Evolutionary conservation across 306 rosid species (phyloP).

Genomic region (Alnus glutinosa): DNA sequence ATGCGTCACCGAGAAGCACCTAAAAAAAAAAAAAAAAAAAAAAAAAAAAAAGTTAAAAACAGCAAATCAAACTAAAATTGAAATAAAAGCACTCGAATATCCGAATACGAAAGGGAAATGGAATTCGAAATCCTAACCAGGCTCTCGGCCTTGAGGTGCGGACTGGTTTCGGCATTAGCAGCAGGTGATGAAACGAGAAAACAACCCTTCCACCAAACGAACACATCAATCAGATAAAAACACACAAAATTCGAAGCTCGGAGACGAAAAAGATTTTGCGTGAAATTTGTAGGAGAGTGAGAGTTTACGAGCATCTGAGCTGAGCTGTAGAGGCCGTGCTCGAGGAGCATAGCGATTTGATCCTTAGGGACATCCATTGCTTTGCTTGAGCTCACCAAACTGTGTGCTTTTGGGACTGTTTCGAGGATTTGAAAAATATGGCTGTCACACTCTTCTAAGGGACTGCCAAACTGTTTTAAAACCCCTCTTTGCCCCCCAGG

Average conservation of each 20-base stretch:
- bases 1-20: slow-evolving; percentile 85
- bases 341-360: slow-evolving; percentile 81
- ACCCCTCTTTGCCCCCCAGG: background rate
- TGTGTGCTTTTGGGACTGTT: background rate
- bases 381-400: slow-evolving; percentile 2
- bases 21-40: slow-evolving; percentile 20
- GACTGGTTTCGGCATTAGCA: slow-evolving; percentile 70
- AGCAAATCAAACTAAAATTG: background rate
- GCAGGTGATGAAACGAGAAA: slow-evolving; percentile 97
- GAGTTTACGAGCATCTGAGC: slow-evolving; percentile 89
- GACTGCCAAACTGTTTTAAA: background rate
- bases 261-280: background rate
- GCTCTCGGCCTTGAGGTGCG: slow-evolving; percentile 85
- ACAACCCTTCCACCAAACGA: slow-evolving; percentile 49
- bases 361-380: slow-evolving; percentile 94
- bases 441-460: slow-evolving; percentile 14
- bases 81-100: slow-evolving; percentile 1
- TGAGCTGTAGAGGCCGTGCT: slow-evolving; percentile 85
- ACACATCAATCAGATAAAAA: background rate
- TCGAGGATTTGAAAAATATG: background rate
- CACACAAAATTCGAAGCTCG: background rate
- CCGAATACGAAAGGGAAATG: background rate
- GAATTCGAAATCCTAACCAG: slow-evolving; percentile 51
- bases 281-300: background rate
- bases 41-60: background rate